Evolutionary conservation across 2,329 filamentous ascomycete genomes (phyloP), one percentile per base, ranked within the genome.

Genomic region (Verticillium zaregamsianum): DNA sequence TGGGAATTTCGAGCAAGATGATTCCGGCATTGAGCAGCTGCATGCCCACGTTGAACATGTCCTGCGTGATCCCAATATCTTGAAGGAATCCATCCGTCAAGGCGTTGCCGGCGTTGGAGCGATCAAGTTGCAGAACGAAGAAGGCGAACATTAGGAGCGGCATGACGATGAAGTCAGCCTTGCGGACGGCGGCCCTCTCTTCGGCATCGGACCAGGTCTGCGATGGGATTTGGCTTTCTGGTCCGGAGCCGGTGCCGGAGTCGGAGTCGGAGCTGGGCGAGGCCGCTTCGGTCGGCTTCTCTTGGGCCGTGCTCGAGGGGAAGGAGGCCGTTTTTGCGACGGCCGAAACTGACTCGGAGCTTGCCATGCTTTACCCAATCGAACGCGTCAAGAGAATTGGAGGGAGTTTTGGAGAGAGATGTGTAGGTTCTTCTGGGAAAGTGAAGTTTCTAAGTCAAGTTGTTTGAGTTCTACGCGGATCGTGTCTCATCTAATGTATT

Each of bases 141-240:
- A 82, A 76, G 2, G 76, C 77, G 0, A 82, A 68, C 20, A 79
- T 73, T 5, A 83, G 71, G 1, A 82, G 69, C 1, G 78, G 79
- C 35, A 83, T 74, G 1, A 82, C 74, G 14, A 74, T 75, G 17
- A 71, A 66, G 60, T 82, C 80, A 6, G 77, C 71, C 66, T 77
- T 78, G 23, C 74, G 73, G 5, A 79, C 66, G 0, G 79, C 61
- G 2, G 65, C 64, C 58, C 70, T 61, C 55, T 79, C 77, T 59
- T 79, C 76, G 11, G 66, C 65, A 75, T 74, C 79, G 0, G 75
- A 76, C 78, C 77, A 80, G 1, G n/a, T 49, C 20, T 23, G 45
- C 45, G 9, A n/a, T n/a, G 45, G 45, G 9, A 49, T 3, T n/a
- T 49, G 45, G 9, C 45, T 49, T 11, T 12, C 11, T 8, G 37